Evolutionary conservation across 306 rosid genomes (phyloP).

Genomic region (Betula pendula): DNA sequence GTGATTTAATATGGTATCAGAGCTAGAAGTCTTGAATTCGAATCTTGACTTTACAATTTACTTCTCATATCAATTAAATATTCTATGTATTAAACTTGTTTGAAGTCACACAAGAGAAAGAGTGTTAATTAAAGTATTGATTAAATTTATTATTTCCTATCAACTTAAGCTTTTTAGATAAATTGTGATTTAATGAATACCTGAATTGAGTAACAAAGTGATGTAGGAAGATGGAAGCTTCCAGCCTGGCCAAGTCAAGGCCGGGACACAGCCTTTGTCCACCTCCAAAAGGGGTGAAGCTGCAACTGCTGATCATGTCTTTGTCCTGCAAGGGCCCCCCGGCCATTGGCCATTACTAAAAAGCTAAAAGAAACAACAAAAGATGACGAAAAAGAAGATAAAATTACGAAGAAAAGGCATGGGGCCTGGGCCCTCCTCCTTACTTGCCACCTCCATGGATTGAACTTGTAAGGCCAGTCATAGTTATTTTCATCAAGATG

Average conservation of each 20-base stretch:
- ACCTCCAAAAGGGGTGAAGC: conserved; percentile 95
- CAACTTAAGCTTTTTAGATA: too few species aligned
- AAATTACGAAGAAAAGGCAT: not conserved
- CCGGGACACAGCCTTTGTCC: conserved; percentile 97
- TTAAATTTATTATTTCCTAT: too few species aligned
- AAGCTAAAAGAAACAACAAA: conserved; percentile 2
- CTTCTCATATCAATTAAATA: too few species aligned
- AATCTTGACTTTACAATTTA: too few species aligned
- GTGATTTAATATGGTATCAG: too few species aligned
- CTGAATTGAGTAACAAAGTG: conserved; percentile 87
- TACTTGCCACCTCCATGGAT: conserved; percentile 99
- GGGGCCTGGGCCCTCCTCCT: conserved; percentile 25
- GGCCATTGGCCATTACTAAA: conserved; percentile 16
- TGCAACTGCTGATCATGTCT: conserved; percentile 58
- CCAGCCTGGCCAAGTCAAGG: conserved; percentile 86
- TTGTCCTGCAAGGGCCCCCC: conserved; percentile 49
- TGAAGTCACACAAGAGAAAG: too few species aligned
- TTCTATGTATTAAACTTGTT: too few species aligned
- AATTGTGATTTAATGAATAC: too few species aligned
- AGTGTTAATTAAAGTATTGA: too few species aligned
- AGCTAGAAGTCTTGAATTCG: too few species aligned
- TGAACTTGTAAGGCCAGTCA: conserved; percentile 75
- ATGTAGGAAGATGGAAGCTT: conserved; percentile 82
- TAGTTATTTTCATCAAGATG: conserved; percentile 83
- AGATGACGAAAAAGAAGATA: not conserved